Evolutionary conservation across 208 protist genomes (phyloP), one percentile per base, ranked within the genome.

Genomic region (Wallacemonas collosoma): DNA sequence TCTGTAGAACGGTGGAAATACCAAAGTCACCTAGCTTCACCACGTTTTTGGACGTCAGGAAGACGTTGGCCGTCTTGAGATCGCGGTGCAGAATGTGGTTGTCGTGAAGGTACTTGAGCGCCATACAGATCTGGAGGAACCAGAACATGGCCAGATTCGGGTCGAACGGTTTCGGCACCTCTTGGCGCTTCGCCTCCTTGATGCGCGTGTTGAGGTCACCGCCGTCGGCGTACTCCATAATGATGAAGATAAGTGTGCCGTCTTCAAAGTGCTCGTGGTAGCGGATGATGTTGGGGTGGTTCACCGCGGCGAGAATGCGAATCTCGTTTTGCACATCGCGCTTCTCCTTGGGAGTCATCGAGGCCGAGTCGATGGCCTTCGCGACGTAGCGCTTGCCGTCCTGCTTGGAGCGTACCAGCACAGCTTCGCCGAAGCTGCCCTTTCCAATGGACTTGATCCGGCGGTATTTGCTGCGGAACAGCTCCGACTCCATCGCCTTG

Each of bases 201-300:
- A 95, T 96, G 66, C 97, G 79, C 8, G 87, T 84, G 75, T 85
- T 94, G 54, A 98, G 68, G 62, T 94, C 87, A 0, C 95, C 93
- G 41, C 93, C 95, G 72, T 95, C 93, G 60, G 92, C 94, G 82
- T 96, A 97, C 76, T 98, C 93, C 91, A 98, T 97, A 15, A 93
- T 88, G 72, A 98, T 98, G 65, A 96, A 97, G 50, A 95, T 93
- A 48, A 98, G 84, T 6, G 79, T 83, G 35, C 83, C 86, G 58
- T 95, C 92, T 47, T 91, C 88, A 72, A 97, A 95, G 77, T 97
- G 95, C 70, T 94, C 86, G 26, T 92, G 80, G 65, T 97, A 98
- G 62, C 91, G 84, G 70, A 98, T 94, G 75, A 98, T 98, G 81
- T 97, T 96, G 36, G 94, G 91, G 81, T 97, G 92, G 51, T 94